Evolutionary conservation across 768 basidiomycete genomes (phyloP).

Genomic region (Chlorophyllum brunneum): DNA sequence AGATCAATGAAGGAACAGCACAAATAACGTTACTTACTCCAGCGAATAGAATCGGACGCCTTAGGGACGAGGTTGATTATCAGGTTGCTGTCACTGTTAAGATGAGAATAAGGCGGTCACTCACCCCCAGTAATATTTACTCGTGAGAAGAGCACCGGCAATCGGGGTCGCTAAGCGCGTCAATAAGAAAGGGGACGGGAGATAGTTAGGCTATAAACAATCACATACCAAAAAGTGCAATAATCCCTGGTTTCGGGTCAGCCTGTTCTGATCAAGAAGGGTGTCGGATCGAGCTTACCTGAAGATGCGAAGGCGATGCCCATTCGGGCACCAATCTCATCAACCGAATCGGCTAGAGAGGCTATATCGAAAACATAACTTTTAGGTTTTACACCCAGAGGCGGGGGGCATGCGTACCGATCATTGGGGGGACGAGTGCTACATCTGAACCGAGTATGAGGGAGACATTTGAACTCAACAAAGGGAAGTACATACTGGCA

Average conservation of each 20-base stretch:
- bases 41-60: slow-evolving; percentile 34
- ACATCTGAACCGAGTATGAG: no score
- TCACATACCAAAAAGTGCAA: slow-evolving; percentile 33
- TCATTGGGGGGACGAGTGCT: no score
- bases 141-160: slow-evolving; percentile 46
- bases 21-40: slow-evolving; percentile 23
- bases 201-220: background rate
- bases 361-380: no score
- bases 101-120: background rate
- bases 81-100: background rate
- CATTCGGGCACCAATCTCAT: slow-evolving; percentile 52
- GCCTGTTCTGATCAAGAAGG: background rate
- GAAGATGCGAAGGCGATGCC: slow-evolving; percentile 46
- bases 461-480: slow-evolving; percentile 27
- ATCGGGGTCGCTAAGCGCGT: slow-evolving; percentile 39
- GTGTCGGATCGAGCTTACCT: slow-evolving; percentile 25
- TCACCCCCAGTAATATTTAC: slow-evolving; percentile 35
- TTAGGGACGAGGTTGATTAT: slow-evolving; percentile 12
- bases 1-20: background rate
- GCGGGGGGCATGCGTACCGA: slow-evolving; percentile 18
- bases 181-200: background rate
- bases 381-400: no score
- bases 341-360: slow-evolving; percentile 36
- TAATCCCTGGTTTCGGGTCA: slow-evolving; percentile 21
- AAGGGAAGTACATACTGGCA: slow-evolving; percentile 29